phyloP scores from a whole-genome alignment of 176 grass and related monocot species.

The Carex myosuroides region DNA sequence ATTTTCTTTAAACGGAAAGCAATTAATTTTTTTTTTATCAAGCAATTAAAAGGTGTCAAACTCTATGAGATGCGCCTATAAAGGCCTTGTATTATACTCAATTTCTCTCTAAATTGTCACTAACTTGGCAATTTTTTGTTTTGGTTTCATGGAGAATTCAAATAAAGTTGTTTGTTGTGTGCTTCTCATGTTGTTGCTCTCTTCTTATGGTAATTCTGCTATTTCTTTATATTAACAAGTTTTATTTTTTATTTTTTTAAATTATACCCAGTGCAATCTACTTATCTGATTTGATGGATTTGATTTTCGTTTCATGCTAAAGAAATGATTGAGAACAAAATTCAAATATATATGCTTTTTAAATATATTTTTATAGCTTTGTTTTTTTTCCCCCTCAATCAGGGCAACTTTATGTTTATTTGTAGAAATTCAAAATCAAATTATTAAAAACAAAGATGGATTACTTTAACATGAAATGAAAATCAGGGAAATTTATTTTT shows the following conservation, averaged over 20 bases:
- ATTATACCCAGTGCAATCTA: not conserved
- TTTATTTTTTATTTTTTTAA: not conserved
- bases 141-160: not conserved
- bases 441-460: too few relatives aligned
- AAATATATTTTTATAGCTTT: not conserved
- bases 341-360: not conserved
- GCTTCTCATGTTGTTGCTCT: not conserved
- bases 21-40: not conserved
- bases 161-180: not conserved
- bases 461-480: too few relatives aligned
- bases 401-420: not conserved
- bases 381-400: too few relatives aligned
- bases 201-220: not conserved
- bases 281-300: not conserved
- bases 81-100: not conserved
- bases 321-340: not conserved
- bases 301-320: too few relatives aligned
- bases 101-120: not conserved
- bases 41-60: not conserved
- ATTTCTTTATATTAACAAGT: not conserved
- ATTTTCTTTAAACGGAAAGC: too few relatives aligned
- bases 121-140: not conserved
- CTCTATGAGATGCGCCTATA: not conserved
- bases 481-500: too few relatives aligned
- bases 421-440: too few relatives aligned